Conservation (phyloP, 768 basidiomycete species). For the Suillus paluster region DNA sequence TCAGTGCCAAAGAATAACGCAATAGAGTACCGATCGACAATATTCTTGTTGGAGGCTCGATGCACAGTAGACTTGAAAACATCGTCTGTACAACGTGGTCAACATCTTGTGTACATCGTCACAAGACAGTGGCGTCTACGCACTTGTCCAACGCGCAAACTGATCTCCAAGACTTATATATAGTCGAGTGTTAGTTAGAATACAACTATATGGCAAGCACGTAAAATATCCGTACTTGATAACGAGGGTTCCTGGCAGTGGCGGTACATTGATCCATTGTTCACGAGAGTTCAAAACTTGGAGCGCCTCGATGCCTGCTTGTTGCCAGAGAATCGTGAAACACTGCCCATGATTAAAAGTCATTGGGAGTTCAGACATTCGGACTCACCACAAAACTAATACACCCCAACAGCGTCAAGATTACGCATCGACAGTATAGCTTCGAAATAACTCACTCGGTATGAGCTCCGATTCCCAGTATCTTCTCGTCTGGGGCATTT, state of each 20-base stretch:
- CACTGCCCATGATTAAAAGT: constrained; percentile 51
- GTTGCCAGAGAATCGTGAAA: constrained; percentile 89
- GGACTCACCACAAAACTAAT: constrained; percentile 63
- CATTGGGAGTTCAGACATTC: not conserved
- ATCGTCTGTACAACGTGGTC: constrained; percentile 46
- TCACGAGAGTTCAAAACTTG: constrained; percentile 55
- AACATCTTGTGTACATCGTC: not conserved
- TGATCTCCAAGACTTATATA: constrained; percentile 62
- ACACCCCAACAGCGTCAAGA: constrained; percentile 1
- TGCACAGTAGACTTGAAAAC: constrained; percentile 65
- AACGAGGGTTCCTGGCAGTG: constrained; percentile 61
- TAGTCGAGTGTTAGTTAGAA: constrained; percentile 3
- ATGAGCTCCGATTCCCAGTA: constrained; percentile 84
- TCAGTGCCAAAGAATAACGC: constrained; percentile 91
- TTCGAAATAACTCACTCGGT: constrained; percentile 61
- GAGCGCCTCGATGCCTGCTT: constrained; percentile 53
- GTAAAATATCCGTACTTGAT: constrained; percentile 49
- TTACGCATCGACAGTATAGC: constrained; percentile 6
- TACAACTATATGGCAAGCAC: not conserved
- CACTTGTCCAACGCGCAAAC: constrained; percentile 68
- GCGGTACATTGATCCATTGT: constrained; percentile 59
- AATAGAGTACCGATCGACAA: constrained; percentile 76
- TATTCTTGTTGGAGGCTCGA: constrained; percentile 79
- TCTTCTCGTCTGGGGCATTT: constrained; percentile 44
- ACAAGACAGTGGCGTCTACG: constrained; percentile 18